Evolutionary conservation across 2,329 filamentous ascomycete genomes (phyloP).

Genomic region (Diaporthe caulivora): DNA sequence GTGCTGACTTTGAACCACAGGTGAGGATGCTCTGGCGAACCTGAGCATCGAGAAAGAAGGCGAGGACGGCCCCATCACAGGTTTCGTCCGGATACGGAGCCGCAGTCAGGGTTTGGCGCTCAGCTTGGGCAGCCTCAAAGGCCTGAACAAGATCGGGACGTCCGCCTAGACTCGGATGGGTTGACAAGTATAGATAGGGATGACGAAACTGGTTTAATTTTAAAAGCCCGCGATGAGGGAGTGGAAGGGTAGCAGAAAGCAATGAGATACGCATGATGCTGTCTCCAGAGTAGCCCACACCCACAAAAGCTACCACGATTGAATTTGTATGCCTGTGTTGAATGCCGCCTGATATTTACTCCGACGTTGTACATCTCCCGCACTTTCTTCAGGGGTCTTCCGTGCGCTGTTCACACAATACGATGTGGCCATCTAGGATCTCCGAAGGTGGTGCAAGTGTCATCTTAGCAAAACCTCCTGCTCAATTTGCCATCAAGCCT

Average conservation of each 20-base stretch:
- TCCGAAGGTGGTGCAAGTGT: not conserved
- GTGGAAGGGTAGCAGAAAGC: not conserved
- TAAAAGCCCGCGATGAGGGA: slow-evolving; percentile 28
- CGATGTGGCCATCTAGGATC: not conserved
- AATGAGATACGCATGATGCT: slow-evolving; percentile 4
- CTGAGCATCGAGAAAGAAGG: slow-evolving; percentile 98
- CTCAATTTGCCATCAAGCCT: not conserved
- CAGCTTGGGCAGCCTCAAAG: slow-evolving; percentile 94
- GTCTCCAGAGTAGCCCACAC: slow-evolving; percentile 1
- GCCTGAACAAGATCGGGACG: slow-evolving; percentile 83
- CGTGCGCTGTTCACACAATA: not conserved
- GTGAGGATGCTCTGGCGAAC: slow-evolving; percentile 97
- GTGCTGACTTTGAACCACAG: slow-evolving; percentile 59
- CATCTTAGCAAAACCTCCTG: not conserved
- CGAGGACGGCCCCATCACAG: slow-evolving; percentile 93
- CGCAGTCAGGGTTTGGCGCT: slow-evolving; percentile 94
- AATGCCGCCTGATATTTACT: not conserved
- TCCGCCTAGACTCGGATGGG: slow-evolving; percentile 46
- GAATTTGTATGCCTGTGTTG: not conserved
- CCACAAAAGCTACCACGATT: slow-evolving; percentile 26
- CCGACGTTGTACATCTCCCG: not conserved
- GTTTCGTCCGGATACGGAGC: slow-evolving; percentile 97
- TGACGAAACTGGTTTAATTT: slow-evolving; percentile 28
- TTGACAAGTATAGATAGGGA: slow-evolving; percentile 19
- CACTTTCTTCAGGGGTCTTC: not conserved